Base-by-base conservation (phyloP, 2,329 filamentous ascomycete species). In the Cladophialophora yegresii region DNA sequence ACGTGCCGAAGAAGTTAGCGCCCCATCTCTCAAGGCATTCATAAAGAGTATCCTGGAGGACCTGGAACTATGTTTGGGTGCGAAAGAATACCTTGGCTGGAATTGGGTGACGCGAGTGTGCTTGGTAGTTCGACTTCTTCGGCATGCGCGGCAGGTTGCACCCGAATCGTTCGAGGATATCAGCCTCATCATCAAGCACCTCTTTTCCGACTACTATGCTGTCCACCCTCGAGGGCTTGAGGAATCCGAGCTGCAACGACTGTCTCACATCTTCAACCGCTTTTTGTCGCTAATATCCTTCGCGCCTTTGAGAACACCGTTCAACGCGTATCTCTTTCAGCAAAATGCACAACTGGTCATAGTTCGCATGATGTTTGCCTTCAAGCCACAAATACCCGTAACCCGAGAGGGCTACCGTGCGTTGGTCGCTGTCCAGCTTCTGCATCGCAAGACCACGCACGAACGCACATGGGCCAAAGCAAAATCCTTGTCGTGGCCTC, bases 401-500 rank as follows among this genome's bases (percentile, higher is more conserved):
- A 83, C 79, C n/a, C 77, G 81, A 56, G 75, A 78, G 71, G 86
- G 86, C 4, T 88, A 87, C 72, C 79, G 82, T 61, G 83, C 82
- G 30, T 76, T 88, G 16, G 75, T 81, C 36, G 78, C 79, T 1
- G 78, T 85, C n/a, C 85, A 88, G 70, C 75, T 88, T 12, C 81
- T 82, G 5, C 84, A 84, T 61, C 77, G 76, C 50, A 88, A 88
- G 72, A 86, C 84, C 0, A 43, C 69, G 0, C 74, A 77, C 30
- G 86, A 89, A 70, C 80, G 77, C 30, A 78, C 84, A 64, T 88
- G 85, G 80, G 85, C 85, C 2, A 76, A 79, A 51, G 76, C 87
- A 22, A 87, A 88, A 75, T 80, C 84, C 2, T 75, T 80, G 8
- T 85, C 84, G 7, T 89, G 86, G 86, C 86, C 86, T 13, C 86